Evolutionary conservation across 805 yeast genomes (phyloP), one percentile per base, ranked within the genome.

Genomic region (Candida ascalaphidarum): DNA sequence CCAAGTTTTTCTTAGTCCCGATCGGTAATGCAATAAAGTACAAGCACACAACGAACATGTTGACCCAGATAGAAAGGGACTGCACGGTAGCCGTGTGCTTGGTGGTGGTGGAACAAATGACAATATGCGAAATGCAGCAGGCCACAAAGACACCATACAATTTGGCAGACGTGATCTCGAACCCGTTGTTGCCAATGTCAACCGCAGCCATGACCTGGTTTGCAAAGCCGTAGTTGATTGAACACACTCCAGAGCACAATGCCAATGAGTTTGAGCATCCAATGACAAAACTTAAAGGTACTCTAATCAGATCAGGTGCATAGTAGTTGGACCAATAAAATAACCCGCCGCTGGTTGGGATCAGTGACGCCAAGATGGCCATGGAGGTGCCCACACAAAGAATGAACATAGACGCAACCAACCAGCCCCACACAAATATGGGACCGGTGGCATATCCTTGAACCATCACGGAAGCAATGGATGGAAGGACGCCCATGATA

Each of bases 301-400:
- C 48, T 36, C 43, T 48, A 26, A 24, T 39, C 21, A 26, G 31
- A 4, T 46, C 41, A 2, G 84, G 86, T 14, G 85, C 74, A 44
- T 74, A 78, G 46, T 74, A 66, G 49, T 64, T 74, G 2, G 82
- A 72, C 77, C 81, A 52, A 50, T 70, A 74, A 45, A 77, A 81
- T 22, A 80, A 55, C 6, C 88, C 88, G 31, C 88, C 88, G 14
- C 81, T 71, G 1, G 88, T 79, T 15, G 89, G 88, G 38, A 76
- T 68, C 1, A 85, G 70, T 20, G 78, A 68, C 1, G 80, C 82
- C 36, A 77, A 50, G 41, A 77, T 80, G 5, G 81, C 63, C 75
- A 81, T 70, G 11, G 79, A 61, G 6, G 68, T 37, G 12, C 84
- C 85, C n/a, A 75, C 66, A 7, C 61, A 44, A 30, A 77, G 44